These are phyloP conservation scores for Sporothrix euskadiensis DNA, from an alignment of 2,329 filamentous ascomycete species.

Conservation along the genomic window DNA sequence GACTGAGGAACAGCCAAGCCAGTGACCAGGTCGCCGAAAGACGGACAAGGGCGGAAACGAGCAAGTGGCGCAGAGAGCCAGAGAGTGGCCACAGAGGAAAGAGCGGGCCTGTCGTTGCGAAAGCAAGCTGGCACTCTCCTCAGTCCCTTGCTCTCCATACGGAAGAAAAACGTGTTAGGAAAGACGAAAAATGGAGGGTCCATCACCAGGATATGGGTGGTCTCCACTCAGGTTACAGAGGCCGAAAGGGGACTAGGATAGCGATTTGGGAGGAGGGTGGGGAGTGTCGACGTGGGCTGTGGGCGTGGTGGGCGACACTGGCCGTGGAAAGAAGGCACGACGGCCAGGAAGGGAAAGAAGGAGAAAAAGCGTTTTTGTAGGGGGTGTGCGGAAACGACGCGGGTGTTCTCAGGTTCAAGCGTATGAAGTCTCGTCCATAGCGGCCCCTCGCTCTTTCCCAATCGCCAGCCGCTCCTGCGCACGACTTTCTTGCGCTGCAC, in stretches of 20 bases:
- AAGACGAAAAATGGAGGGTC: conserved; percentile 12
- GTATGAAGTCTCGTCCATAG: not conserved
- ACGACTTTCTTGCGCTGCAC: not conserved
- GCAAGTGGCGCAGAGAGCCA: not conserved
- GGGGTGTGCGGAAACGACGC: conserved; percentile 11
- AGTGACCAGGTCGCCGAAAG: conserved; percentile 11
- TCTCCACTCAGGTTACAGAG: conserved; percentile 21
- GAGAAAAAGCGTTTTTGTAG: not conserved
- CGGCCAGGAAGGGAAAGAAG: not conserved
- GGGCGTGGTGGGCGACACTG: not conserved
- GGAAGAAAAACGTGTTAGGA: not conserved
- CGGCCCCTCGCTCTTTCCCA: not conserved
- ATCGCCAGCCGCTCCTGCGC: conserved; percentile 18
- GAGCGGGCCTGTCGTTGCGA: not conserved
- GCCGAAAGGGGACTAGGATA: conserved; percentile 21
- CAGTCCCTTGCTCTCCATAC: not conserved
- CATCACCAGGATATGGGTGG: not conserved
- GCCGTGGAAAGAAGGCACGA: not conserved
- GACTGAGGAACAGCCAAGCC: conserved; percentile 7
- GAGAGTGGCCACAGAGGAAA: not conserved
- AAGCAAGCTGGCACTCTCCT: not conserved
- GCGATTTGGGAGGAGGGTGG: conserved; percentile 18
- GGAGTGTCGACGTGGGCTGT: conserved; percentile 16
- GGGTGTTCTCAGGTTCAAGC: not conserved
- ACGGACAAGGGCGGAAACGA: conserved; percentile 17